These are phyloP conservation scores for Capsicum rhomboideum DNA, from an alignment of 257 asterid species.

Conservation along the genomic window DNA sequence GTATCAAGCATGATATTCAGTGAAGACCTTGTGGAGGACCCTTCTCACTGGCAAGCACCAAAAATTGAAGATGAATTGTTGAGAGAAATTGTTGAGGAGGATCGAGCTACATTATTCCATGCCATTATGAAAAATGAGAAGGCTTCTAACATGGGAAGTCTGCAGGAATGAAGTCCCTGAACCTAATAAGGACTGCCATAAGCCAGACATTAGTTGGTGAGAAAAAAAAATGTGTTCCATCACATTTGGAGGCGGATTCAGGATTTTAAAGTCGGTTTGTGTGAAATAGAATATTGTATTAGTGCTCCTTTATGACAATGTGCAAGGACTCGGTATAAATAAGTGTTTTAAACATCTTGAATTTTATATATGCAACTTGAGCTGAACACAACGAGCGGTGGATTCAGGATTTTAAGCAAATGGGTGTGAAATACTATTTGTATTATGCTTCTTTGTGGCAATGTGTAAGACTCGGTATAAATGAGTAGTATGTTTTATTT, in stretches of 20 bases:
- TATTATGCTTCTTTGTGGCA: background rate
- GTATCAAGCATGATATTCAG: conserved; percentile 97
- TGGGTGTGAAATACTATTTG: background rate
- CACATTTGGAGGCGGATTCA: conserved; percentile 3
- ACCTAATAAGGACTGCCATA: background rate
- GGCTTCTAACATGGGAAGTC: conserved; percentile 77
- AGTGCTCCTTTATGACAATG: background rate
- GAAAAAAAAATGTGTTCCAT: background rate
- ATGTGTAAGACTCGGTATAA: background rate
- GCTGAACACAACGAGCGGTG: background rate
- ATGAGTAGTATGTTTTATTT: background rate
- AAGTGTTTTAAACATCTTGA: background rate
- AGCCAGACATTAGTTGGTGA: background rate
- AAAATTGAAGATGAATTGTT: conserved; percentile 79
- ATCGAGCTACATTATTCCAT: conserved; percentile 78
- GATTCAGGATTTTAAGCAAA: background rate
- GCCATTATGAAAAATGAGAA: conserved; percentile 92
- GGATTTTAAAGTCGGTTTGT: background rate
- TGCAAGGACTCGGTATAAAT: background rate
- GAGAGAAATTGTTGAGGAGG: conserved; percentile 95
- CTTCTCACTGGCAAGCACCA: conserved; percentile 96
- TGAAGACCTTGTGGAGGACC: conserved; percentile 83
- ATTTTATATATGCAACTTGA: background rate
- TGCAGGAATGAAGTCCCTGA: conserved; percentile 29
- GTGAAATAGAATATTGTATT: background rate